A percentile compares a stretch with the other conserved stretches of the same genome.
Conservation (phyloP, 768 basidiomycete species). For the Mycena galopus region DNA sequence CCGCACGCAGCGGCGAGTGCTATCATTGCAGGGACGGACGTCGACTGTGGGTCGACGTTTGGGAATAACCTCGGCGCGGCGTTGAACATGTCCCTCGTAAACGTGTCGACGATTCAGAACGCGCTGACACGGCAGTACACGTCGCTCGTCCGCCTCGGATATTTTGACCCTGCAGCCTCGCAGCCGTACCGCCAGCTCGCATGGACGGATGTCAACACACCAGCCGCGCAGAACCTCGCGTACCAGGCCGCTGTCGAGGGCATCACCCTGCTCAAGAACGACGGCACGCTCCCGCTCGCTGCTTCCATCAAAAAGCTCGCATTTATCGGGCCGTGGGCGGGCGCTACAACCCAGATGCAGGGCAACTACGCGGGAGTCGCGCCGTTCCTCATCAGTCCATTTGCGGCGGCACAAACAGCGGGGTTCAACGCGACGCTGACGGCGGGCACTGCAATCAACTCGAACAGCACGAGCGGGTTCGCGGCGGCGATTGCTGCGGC, state of each 20-base stretch:
- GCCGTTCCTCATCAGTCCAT: slow-evolving; percentile 67
- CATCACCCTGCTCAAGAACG: slow-evolving; percentile 74
- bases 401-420: slow-evolving; percentile 60
- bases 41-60: slow-evolving; percentile 68
- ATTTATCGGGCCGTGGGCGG: slow-evolving; percentile 71
- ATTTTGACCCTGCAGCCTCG: slow-evolving; percentile 63
- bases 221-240: slow-evolving; percentile 61
- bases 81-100: slow-evolving; percentile 61
- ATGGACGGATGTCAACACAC: slow-evolving; percentile 64
- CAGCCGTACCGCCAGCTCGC: slow-evolving; percentile 66
- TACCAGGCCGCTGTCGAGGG: slow-evolving; percentile 66
- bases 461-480: slow-evolving; percentile 59
- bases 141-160: slow-evolving; percentile 68
- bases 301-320: slow-evolving; percentile 62
- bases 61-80: slow-evolving; percentile 59
- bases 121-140: slow-evolving; percentile 63
- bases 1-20: slow-evolving; percentile 64
- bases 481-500: slow-evolving; percentile 66
- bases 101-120: slow-evolving; percentile 56
- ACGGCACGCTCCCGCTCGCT: slow-evolving; percentile 67
- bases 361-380: slow-evolving; percentile 69
- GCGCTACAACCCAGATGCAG: slow-evolving; percentile 68
- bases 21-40: slow-evolving; percentile 65
- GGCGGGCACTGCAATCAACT: slow-evolving; percentile 56
- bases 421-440: slow-evolving; percentile 61